These are phyloP conservation scores for Penicillium turbatum DNA, from an alignment of 495 filamentous ascomycete genomes.

Conservation along the genomic window DNA sequence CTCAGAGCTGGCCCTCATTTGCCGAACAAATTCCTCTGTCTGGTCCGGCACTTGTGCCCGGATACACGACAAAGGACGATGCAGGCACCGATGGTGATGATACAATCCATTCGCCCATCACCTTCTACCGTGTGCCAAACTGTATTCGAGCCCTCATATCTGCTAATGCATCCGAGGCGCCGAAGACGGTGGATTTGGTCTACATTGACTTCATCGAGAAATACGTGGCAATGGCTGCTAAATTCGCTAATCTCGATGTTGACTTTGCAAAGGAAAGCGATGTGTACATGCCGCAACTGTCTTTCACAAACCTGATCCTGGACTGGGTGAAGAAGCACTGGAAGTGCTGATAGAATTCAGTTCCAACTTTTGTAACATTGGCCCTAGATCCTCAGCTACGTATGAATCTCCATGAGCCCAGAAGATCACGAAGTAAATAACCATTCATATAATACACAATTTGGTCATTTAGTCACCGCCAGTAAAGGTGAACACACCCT, in stretches of 20 bases:
- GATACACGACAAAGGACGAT: constrained; percentile 89
- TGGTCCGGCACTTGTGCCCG: constrained; percentile 48
- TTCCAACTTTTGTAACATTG: neutral
- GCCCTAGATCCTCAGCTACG: neutral
- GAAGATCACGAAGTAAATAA: neutral
- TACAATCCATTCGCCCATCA: constrained; percentile 70
- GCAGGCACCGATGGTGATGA: constrained; percentile 86
- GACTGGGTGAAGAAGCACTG: constrained; percentile 80
- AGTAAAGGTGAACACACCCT: constrained; percentile 83
- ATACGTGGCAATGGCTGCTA: constrained; percentile 68
- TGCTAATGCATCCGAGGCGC: constrained; percentile 34
- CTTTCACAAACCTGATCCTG: constrained; percentile 69
- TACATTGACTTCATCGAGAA: constrained; percentile 88
- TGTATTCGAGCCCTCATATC: constrained; percentile 69
- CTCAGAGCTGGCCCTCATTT: neutral
- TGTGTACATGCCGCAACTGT: constrained; percentile 59
- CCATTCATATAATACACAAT: neutral
- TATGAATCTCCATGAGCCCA: neutral
- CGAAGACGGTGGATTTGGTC: constrained; percentile 75
- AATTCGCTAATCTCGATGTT: constrained; percentile 56
- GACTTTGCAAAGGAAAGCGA: constrained; percentile 54
- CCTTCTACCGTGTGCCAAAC: constrained; percentile 76
- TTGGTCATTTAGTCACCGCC: constrained; percentile 32
- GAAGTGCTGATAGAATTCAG: constrained; percentile 38
- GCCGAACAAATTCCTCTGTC: constrained; percentile 28